Percentiles rank a stretch among this genome's conserved stretches.
These are phyloP conservation scores for Geotrichum citri-aurantii DNA, from an alignment of 1,139 yeast species.

Conservation along the genomic window DNA sequence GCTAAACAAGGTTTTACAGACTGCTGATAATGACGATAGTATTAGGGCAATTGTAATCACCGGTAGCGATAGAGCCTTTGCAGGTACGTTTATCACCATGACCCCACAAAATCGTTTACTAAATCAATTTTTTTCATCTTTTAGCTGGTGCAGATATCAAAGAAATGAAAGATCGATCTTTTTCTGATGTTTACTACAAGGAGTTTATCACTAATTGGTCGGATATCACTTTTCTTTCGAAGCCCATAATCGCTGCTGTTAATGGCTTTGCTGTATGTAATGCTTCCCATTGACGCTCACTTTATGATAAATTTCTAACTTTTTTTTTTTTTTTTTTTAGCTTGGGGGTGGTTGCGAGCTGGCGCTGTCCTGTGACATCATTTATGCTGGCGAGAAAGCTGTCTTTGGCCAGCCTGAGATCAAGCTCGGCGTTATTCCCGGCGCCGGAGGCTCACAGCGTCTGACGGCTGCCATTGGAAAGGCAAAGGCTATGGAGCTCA, in stretches of 20 bases:
- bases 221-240: constrained; percentile 34
- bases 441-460: constrained; percentile 51
- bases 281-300: background rate
- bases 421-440: constrained; percentile 49
- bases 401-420: constrained; percentile 51
- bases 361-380: constrained; percentile 48
- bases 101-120: too few relatives aligned
- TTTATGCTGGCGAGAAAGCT: constrained; percentile 46
- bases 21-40: constrained; percentile 38
- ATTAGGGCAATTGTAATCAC: constrained; percentile 46
- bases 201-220: constrained; percentile 40
- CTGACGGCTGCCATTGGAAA: constrained; percentile 45
- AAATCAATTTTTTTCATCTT: background rate
- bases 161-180: constrained; percentile 42
- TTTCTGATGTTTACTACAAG: constrained; percentile 36
- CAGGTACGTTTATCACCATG: constrained; percentile 23
- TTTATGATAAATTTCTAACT: background rate
- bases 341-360: constrained; percentile 52
- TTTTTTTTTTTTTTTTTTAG: background rate
- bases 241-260: constrained; percentile 49
- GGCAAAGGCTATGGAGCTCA: constrained; percentile 44
- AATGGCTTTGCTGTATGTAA: constrained; percentile 42
- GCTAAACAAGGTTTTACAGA: constrained; percentile 39
- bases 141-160: constrained; percentile 51
- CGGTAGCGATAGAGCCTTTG: constrained; percentile 45